These are phyloP conservation scores for Halteria grandinella DNA, from an alignment of 73 alveolate genomes.

Conservation along the genomic window DNA sequence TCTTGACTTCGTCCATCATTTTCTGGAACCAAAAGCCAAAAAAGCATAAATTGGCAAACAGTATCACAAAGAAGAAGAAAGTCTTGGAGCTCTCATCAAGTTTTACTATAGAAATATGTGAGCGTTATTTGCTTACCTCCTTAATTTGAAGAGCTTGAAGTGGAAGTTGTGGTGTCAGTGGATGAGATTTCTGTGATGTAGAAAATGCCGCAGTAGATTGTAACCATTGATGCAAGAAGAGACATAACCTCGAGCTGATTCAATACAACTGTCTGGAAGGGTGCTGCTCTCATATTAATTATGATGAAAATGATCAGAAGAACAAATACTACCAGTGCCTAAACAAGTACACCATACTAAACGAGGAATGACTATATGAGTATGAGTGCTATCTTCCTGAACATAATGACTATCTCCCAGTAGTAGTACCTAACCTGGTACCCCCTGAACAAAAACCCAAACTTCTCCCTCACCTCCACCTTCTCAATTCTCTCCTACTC, in stretches of 20 bases:
- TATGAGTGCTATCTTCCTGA: constrained; percentile 48
- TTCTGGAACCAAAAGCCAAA: constrained; percentile 30
- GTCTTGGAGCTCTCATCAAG: background rate
- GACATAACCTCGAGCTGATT: constrained; percentile 39
- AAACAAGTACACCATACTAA: constrained; percentile 7
- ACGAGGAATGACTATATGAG: constrained; percentile 38
- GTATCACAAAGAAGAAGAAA: constrained; percentile 31
- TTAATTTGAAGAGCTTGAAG: no score
- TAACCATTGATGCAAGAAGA: constrained; percentile 21
- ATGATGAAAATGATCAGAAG: constrained; percentile 21
- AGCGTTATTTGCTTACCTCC: background rate
- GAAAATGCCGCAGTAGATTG: constrained; percentile 57
- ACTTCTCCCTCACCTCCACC: constrained; percentile 49
- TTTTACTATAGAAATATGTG: no score
- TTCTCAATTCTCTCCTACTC: constrained; percentile 36
- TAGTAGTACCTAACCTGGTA: constrained; percentile 66
- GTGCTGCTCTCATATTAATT: constrained; percentile 10
- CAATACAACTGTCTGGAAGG: background rate
- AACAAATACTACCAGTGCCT: constrained; percentile 55
- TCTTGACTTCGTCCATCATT: constrained; percentile 6
- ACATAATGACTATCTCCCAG: constrained; percentile 76
- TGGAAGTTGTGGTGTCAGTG: no score
- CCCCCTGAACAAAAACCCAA: constrained; percentile 76
- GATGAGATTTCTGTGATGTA: constrained; percentile 50
- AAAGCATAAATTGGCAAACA: constrained; percentile 10